Conservation (phyloP, 139 green algal genomes). For the Tetraselmis striata region DNA sequence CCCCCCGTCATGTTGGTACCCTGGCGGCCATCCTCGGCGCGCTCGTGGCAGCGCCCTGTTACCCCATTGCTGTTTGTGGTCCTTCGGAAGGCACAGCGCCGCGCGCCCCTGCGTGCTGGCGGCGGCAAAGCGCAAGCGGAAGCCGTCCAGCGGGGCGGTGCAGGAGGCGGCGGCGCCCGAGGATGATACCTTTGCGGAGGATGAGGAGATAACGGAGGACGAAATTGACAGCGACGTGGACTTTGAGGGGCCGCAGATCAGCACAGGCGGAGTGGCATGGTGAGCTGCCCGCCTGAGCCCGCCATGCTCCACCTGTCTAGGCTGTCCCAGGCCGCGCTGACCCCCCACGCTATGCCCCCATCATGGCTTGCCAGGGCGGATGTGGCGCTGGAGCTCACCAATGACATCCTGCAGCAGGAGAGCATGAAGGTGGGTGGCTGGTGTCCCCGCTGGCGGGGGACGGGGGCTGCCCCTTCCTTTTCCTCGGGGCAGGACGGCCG, state of each 20-base stretch:
- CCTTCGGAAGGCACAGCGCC: neutral
- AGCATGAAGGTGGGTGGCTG: conserved; percentile 8
- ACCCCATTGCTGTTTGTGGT: no score
- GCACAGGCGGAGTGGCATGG: conserved; percentile 16
- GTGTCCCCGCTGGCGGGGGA: neutral
- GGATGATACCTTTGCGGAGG: no score
- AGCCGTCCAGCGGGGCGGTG: neutral
- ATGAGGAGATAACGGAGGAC: conserved; percentile 14
- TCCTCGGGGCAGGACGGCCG: no score
- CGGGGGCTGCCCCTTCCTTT: no score
- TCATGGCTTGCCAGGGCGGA: neutral
- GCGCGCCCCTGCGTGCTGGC: neutral
- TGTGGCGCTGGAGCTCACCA: neutral
- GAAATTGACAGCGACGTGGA: neutral
- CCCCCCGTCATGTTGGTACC: no score
- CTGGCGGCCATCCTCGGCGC: no score
- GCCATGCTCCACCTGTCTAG: conserved; percentile 11
- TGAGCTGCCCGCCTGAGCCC: conserved; percentile 21
- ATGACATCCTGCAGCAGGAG: neutral
- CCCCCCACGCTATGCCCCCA: neutral
- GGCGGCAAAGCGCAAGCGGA: neutral
- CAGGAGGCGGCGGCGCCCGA: no score
- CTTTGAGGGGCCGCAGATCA: conserved; percentile 10
- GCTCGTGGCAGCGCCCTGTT: no score
- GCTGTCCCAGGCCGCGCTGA: no score